A percentile compares a stretch with the other conserved stretches of the same genome.
phyloP scores from a whole-genome alignment of 2,329 filamentous ascomycete species.

The Phoma herbarum region DNA sequence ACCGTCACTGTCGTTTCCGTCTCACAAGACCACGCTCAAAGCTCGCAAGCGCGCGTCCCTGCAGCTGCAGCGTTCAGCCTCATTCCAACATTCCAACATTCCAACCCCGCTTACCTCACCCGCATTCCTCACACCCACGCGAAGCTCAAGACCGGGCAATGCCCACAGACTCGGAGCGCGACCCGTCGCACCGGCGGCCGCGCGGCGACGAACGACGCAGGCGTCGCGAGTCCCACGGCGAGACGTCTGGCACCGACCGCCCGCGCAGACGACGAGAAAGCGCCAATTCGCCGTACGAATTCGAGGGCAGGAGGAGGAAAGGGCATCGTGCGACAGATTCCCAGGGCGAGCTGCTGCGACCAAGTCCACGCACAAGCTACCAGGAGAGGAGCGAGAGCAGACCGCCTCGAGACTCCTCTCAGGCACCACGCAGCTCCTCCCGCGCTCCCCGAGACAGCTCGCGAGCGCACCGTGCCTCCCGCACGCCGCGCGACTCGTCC shows the following conservation, averaged over 20 bases:
- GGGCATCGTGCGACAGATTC: slow-evolving; percentile 53
- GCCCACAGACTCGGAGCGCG: slow-evolving; percentile 23
- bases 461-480: slow-evolving; percentile 7
- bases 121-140: slow-evolving; percentile 17
- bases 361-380: slow-evolving; percentile 7
- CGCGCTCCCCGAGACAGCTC: slow-evolving; percentile 14
- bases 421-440: slow-evolving; percentile 5
- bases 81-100: slow-evolving; percentile 28
- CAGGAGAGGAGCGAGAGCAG: neutral
- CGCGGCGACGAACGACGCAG: slow-evolving; percentile 42
- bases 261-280: slow-evolving; percentile 32
- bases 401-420: neutral
- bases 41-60: slow-evolving; percentile 3
- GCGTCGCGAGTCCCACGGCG: slow-evolving; percentile 40
- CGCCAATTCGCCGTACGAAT: slow-evolving; percentile 30
- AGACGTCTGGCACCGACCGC: slow-evolving; percentile 34
- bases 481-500: slow-evolving; percentile 17
- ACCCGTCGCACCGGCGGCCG: slow-evolving; percentile 33
- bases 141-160: neutral
- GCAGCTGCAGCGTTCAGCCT: slow-evolving; percentile 2
- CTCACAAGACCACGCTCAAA: neutral
- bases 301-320: slow-evolving; percentile 41
- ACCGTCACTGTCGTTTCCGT: neutral
- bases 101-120: slow-evolving; percentile 28
- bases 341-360: slow-evolving; percentile 45